Percentiles rank a stretch among this genome's conserved stretches.
Evolutionary conservation across 768 basidiomycete species (phyloP).

Genomic region (Amanita brunnescens): DNA sequence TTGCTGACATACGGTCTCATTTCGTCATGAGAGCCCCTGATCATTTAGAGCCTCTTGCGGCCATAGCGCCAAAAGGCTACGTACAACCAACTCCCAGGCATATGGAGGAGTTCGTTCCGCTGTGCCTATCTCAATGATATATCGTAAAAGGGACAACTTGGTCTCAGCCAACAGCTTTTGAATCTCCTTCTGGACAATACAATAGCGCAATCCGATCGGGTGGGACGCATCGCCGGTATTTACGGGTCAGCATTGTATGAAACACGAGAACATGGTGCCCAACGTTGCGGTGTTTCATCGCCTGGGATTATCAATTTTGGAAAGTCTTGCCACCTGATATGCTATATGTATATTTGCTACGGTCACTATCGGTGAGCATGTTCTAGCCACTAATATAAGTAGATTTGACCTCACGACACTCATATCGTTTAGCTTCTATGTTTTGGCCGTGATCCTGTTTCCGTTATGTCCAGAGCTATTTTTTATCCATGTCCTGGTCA

Average conservation of each 20-base stretch:
- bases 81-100: neutral
- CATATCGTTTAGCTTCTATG: neutral
- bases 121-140: neutral
- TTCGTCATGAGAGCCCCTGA: neutral
- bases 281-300: conserved; percentile 2
- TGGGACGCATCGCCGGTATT: neutral
- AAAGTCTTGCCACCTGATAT: neutral
- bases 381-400: neutral
- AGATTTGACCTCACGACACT: neutral
- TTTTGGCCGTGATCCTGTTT: neutral
- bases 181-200: neutral
- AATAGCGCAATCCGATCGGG: neutral
- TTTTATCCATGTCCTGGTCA: neutral
- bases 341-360: neutral
- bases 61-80: neutral
- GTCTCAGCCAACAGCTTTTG: neutral
- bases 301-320: neutral
- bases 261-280: neutral
- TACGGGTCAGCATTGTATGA: neutral
- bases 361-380: conserved; percentile 2
- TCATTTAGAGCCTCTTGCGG: neutral
- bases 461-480: neutral
- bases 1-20: neutral
- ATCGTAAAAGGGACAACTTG: neutral
- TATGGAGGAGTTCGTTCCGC: neutral